Evolutionary conservation across 164 flowering plant species (phyloP), one percentile per base, ranked within the genome.

Genomic region (Vitis riparia): DNA sequence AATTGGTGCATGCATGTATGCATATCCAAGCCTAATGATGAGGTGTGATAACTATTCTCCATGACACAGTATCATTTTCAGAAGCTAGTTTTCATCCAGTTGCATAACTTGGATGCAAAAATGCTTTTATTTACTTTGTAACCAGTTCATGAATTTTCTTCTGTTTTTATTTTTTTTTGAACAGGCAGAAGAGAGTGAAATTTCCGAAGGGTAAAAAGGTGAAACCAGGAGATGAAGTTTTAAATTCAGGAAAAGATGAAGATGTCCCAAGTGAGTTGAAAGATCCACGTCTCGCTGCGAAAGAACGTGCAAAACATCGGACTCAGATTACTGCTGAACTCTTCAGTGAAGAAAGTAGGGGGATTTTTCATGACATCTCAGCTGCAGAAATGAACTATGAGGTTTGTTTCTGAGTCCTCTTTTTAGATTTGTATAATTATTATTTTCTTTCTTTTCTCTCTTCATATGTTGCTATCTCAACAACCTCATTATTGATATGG

Each of bases 181-280:
- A 14, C 79, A 91, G 96, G 85, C 81, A 82, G 68, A 90, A 89
- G 84, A 82, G 69, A 63, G 81, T 84, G 29, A 84, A 92, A 62
- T 92, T 94, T 78, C 98, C 98, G 0, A 94, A 94, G 72, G 94
- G 94, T 0, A 94, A 88, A 83, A 94, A 94, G 77, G 85, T 77
- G 68, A 91, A 85, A 71, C 62, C 68, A 7, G 89, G 74, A 29
- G 85, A 81, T 50, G 85, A 68, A 62, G 80, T n/a, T 13, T 68
- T 55, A 5, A 70, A 23, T 23, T 51, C 23, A 53, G 57, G 23
- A 17, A 49, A 55, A 49, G 71, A 53, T 50, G 88, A 68, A 55
- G 80, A 71, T 55, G 73, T 11, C 53, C 71, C 75, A 0, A 55
- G 0, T 11, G 79, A 65, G 6, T 37, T 57, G 44, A 17, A 51